These are phyloP conservation scores for Orbilia javanica DNA, from an alignment of 2,329 filamentous ascomycete species.

Conservation along the genomic window DNA sequence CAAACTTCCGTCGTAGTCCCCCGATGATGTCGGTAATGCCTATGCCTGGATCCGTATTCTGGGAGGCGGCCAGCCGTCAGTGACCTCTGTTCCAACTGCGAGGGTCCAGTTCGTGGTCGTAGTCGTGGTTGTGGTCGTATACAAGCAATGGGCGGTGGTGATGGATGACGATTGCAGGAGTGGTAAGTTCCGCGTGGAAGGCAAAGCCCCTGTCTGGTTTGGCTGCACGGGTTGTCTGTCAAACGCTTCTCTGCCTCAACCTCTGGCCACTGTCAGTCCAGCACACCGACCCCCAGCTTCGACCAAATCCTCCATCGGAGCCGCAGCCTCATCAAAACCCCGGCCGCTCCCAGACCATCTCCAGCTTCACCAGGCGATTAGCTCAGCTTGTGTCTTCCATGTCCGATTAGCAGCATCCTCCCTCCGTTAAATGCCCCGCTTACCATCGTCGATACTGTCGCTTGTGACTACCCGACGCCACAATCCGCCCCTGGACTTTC, in stretches of 20 bases:
- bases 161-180: slow-evolving; percentile 31
- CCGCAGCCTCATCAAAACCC: not conserved
- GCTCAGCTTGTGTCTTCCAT: slow-evolving; percentile 23
- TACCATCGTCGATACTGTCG: slow-evolving; percentile 19
- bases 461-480: slow-evolving; percentile 10
- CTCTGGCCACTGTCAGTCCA: slow-evolving; percentile 26
- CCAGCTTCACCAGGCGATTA: slow-evolving; percentile 6
- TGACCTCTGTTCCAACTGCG: not conserved
- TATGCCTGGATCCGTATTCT: not conserved
- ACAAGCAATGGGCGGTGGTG: slow-evolving; percentile 21
- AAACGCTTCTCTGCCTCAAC: slow-evolving; percentile 46
- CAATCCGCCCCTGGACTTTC: slow-evolving; percentile 37
- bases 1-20: slow-evolving; percentile 6
- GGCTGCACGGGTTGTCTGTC: slow-evolving; percentile 28
- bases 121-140: no score
- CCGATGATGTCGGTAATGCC: not conserved
- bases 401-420: slow-evolving; percentile 5
- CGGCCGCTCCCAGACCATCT: not conserved
- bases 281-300: slow-evolving; percentile 5
- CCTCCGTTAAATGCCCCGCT: slow-evolving; percentile 41
- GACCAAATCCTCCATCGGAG: not conserved
- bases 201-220: not conserved
- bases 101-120: not conserved
- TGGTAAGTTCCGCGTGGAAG: slow-evolving; percentile 57
- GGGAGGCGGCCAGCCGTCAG: slow-evolving; percentile 20